A percentile compares a stretch with the other conserved stretches of the same genome.
Conservation (phyloP, 1,139 yeast genomes). For the Taphrina flavorubra region DNA sequence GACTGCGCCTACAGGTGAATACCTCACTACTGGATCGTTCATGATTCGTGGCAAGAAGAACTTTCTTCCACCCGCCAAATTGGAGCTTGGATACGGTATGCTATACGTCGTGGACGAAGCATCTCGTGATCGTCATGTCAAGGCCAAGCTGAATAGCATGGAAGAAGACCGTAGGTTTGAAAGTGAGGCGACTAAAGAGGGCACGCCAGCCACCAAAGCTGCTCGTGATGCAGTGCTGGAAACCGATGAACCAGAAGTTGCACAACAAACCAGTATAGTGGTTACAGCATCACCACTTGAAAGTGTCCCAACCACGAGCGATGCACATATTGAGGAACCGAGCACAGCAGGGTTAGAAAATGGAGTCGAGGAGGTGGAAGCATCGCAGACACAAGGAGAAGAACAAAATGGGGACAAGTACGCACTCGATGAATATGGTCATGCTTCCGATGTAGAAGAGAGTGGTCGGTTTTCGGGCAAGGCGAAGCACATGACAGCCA, state of each 20-base stretch:
- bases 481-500: constrained; percentile 39
- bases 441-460: constrained; percentile 7
- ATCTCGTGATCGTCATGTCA: constrained; percentile 56
- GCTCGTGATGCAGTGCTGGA: neutral
- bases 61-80: constrained; percentile 76
- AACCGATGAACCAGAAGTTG: neutral
- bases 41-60: constrained; percentile 64
- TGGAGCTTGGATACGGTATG: constrained; percentile 89
- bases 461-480: constrained; percentile 24
- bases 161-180: constrained; percentile 54
- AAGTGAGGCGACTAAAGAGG: neutral
- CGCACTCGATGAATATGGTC: constrained; percentile 38
- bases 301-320: neutral
- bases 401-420: constrained; percentile 28
- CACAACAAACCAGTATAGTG: neutral
- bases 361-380: neutral
- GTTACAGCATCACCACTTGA: neutral
- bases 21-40: constrained; percentile 69
- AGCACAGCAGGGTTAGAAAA: neutral
- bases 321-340: neutral
- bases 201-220: neutral
- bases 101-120: constrained; percentile 72
- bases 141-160: constrained; percentile 52
- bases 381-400: neutral
- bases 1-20: constrained; percentile 66